Base-by-base conservation (phyloP, 768 basidiomycete genomes). In the Imleria badia region DNA sequence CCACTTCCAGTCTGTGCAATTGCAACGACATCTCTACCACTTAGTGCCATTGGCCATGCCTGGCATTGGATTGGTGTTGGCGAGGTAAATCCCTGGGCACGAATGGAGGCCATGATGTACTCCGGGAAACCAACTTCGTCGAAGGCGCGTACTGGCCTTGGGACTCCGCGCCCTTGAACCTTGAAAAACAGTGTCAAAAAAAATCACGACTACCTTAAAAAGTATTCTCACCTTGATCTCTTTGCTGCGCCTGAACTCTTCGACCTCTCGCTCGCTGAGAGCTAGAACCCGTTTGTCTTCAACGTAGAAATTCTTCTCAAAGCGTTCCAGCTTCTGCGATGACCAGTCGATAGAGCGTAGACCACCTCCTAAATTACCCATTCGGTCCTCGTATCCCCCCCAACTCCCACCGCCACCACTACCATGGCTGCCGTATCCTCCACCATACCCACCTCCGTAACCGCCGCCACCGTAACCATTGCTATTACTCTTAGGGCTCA, bases 41-140 rank as follows among this genome's bases (percentile, higher is more conserved):
- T 92, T 29, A 98, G 78, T 4, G 97, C 96, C 94, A 98, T 98
- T 0, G 97, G 97, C 97, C 97, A 99, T 17, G 95, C 90, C 71
- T 99, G 97, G 67, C 96, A 97, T 69, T 99, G 97, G 66, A 99
- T 98, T 45, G 97, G 87, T 8, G 96, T 94, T 0, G 97, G 97
- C 2, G 81, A 70, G 29, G 84, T 72, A 76, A 99, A 99, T 31
- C 97, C 97, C 75, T 97, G 94, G 11, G 92, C 91, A 55, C 83
- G 87, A 72, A 99, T 95, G 47, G 96, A 91, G 48, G 83, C 75
- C 86, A 98, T 86, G 56, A 99, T 82, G 73, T 98, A 98, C 63
- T 96, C 93, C 11, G 97, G 97, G 75, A 98, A 98, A 45, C 89
- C 94, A 64, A 85, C 85, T 75, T 99, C 96, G 51, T 98, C 94